Percentiles rank a stretch among this genome's conserved stretches.
Evolutionary conservation across 2,329 filamentous ascomycete species (phyloP).

Genomic region (Colletotrichum sidae): DNA sequence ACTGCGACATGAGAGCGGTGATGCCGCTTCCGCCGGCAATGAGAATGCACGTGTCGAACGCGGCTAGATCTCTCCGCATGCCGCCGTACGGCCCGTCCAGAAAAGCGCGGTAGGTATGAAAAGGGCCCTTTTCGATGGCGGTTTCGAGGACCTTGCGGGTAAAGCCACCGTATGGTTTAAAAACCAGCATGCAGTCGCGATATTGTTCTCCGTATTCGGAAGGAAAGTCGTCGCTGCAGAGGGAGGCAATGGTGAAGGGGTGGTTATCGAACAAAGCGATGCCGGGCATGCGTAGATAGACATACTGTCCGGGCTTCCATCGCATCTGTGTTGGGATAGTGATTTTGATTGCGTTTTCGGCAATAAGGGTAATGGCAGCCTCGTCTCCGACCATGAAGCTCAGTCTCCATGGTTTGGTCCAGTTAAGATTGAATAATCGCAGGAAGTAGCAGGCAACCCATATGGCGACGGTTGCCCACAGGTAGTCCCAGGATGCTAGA

Average conservation of each 20-base stretch:
- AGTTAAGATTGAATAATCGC: conserved; percentile 89
- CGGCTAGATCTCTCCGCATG: conserved; percentile 88
- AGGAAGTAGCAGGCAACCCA: conserved; percentile 80
- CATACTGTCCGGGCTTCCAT: conserved; percentile 94
- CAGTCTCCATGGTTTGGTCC: conserved; percentile 82
- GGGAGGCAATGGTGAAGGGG: conserved; percentile 92
- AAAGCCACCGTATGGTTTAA: conserved; percentile 91
- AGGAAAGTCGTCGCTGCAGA: conserved; percentile 93
- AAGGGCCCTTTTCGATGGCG: conserved; percentile 86
- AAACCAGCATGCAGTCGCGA: conserved; percentile 89
- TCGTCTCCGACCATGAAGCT: conserved; percentile 92
- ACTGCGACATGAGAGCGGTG: conserved; percentile 90
- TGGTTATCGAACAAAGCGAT: conserved; percentile 94
- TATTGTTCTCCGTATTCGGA: conserved; percentile 91
- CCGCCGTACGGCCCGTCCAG: conserved; percentile 95
- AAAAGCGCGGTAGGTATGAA: conserved; percentile 92
- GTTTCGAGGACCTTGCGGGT: conserved; percentile 87
- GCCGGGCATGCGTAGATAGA: conserved; percentile 93
- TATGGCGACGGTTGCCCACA: conserved; percentile 83
- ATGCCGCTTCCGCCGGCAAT: conserved; percentile 96
- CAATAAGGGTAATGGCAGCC: conserved; percentile 87
- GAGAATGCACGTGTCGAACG: conserved; percentile 92
- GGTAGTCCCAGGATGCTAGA: conserved; percentile 88
- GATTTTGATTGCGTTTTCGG: conserved; percentile 94
- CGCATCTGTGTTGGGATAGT: conserved; percentile 93